Evolutionary conservation across 2,329 filamentous ascomycete genomes (phyloP).

Genomic region (Colletotrichum magnum): DNA sequence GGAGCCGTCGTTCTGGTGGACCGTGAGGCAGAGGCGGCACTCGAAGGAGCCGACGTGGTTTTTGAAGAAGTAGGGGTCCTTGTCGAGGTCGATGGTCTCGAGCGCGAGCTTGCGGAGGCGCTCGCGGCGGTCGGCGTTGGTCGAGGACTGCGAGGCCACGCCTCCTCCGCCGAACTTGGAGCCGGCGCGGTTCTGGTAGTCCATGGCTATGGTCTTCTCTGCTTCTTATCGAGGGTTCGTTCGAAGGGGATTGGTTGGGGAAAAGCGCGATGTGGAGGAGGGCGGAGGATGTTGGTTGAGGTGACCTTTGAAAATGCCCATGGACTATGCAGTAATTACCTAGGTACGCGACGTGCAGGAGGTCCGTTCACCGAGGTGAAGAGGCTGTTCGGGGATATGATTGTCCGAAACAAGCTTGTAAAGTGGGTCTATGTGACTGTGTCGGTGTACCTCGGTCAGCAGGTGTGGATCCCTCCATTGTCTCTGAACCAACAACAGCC

Average conservation of each 20-base stretch:
- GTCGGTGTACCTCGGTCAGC: background rate
- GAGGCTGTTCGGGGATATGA: constrained; percentile 2
- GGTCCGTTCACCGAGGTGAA: constrained; percentile 29
- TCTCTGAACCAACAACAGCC: background rate
- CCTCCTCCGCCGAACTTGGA: constrained; percentile 98
- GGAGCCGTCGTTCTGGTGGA: constrained; percentile 98
- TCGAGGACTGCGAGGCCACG: constrained; percentile 92
- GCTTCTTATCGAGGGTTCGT: background rate
- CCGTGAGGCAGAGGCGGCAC: constrained; percentile 95
- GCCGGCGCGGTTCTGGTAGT: constrained; percentile 91
- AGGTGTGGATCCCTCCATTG: background rate
- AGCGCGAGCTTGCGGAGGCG: constrained; percentile 97
- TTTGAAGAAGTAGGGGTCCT: constrained; percentile 99
- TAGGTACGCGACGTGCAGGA: background rate
- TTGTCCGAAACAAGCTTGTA: constrained; percentile 12
- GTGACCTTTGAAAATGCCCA: background rate
- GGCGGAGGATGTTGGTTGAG: background rate
- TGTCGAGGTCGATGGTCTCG: constrained; percentile 98
- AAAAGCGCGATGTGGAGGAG: background rate
- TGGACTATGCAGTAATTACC: too few species aligned
- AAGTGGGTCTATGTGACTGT: background rate
- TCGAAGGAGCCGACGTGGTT: constrained; percentile 99
- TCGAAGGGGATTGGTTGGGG: background rate
- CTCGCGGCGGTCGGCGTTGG: constrained; percentile 97
- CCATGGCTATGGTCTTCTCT: constrained; percentile 60